Evolutionary conservation across 768 basidiomycete genomes (phyloP), one percentile per base, ranked within the genome.

Genomic region (Boletellus ananas): DNA sequence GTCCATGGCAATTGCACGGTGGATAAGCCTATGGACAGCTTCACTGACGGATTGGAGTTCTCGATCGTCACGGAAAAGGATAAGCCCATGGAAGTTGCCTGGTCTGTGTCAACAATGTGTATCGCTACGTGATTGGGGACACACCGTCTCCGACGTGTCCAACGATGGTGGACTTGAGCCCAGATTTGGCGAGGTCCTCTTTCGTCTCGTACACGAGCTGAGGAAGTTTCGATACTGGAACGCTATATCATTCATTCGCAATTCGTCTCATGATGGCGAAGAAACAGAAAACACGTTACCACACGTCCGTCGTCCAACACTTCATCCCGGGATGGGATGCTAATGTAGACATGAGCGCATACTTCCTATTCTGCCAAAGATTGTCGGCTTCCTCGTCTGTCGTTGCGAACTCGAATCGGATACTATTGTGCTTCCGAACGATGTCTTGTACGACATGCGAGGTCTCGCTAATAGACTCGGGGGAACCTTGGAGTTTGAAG

Each of bases 291-390:
- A 43, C 44, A 6, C 1, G 72, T 50, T 67, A 90, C 90, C 93
- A 94, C 25, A 94, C 92, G 66, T 94, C 92, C 1, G 93, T 95
- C 20, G 84, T 87, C 91, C 90, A 94, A 52, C 80, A 82, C 36
- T 79, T 79, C 16, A 73, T 69, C 10, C 80, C 88, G 13, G 86
- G 85, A 45, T 80, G 63, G 3, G 81, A 72, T 4, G 80, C 80
- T 53, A 92, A 57, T 20, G 83, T 84, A 21, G 83, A 84, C 72
- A 79, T 85, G 34, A 94, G 66, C 4, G 88, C 86, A 60, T 90
- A 85, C 69, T 95, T 95, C 40, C 94, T 79, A 62, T 88, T 86
- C 59, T 86, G 79, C 88, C 93, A 95, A 7, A 95, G 63, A 44
- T 79, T 78, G 5, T 82, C 80, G 0, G 87, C 90, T 65, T 92